These are phyloP conservation scores for Cyphellophora europaea DNA, from an alignment of 2,329 filamentous ascomycete genomes.

Conservation along the genomic window DNA sequence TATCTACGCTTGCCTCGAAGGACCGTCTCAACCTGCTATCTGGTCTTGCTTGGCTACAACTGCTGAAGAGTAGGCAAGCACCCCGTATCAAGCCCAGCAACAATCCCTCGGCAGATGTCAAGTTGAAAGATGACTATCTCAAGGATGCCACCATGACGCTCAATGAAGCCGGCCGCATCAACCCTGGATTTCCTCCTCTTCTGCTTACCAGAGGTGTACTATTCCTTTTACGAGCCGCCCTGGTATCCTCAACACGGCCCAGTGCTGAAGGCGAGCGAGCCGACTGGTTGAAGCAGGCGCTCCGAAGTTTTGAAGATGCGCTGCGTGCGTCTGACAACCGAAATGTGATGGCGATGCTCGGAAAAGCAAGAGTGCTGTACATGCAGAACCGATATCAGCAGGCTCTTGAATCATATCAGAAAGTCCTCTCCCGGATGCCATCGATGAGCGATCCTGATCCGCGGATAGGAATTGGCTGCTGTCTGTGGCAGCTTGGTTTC, in stretches of 20 bases:
- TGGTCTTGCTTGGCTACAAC: slow-evolving; percentile 81
- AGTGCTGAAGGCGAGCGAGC: slow-evolving; percentile 57
- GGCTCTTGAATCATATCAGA: slow-evolving; percentile 76
- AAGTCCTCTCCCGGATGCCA: slow-evolving; percentile 75
- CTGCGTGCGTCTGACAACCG: slow-evolving; percentile 72
- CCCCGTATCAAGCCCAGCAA: slow-evolving; percentile 58
- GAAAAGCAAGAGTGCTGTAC: slow-evolving; percentile 77
- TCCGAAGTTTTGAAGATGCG: slow-evolving; percentile 93
- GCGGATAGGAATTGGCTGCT: slow-evolving; percentile 90
- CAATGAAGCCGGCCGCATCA: slow-evolving; percentile 92
- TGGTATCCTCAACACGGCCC: slow-evolving; percentile 65
- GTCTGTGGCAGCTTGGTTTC: slow-evolving; percentile 92
- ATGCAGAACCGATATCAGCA: slow-evolving; percentile 80
- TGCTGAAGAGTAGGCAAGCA: slow-evolving; percentile 80
- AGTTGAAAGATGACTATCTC: slow-evolving; percentile 89
- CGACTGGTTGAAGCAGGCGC: slow-evolving; percentile 72
- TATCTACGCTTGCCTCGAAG: slow-evolving; percentile 64
- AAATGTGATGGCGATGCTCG: slow-evolving; percentile 88
- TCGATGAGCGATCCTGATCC: slow-evolving; percentile 87
- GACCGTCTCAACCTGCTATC: slow-evolving; percentile 65
- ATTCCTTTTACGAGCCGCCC: slow-evolving; percentile 75
- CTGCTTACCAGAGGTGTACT: slow-evolving; percentile 87
- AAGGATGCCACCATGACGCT: slow-evolving; percentile 82
- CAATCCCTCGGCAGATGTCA: slow-evolving; percentile 54
- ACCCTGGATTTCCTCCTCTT: slow-evolving; percentile 82